Percentiles rank a stretch among this genome's conserved stretches.
Conservation (phyloP, 495 filamentous ascomycete species). For the Neurospora sp. region DNA sequence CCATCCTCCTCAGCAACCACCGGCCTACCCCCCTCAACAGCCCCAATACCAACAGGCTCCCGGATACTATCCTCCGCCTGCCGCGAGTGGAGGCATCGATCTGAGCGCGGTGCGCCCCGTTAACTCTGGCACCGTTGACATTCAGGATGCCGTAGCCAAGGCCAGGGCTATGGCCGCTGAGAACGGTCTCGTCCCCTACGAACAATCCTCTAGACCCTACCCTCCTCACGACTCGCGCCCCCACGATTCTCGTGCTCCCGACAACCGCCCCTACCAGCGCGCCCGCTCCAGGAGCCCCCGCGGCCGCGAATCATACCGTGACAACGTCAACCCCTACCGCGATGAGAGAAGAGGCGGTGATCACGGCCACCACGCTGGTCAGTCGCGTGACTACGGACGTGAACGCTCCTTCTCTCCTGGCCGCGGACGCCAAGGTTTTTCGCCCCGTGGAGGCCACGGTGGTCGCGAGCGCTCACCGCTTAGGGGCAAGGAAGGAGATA, state of each 20-base stretch:
- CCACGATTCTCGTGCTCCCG: conserved; percentile 26
- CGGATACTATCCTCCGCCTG: conserved; percentile 55
- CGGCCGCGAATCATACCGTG: conserved; percentile 52
- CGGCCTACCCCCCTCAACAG: conserved; percentile 25
- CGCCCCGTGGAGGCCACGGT: conserved; percentile 29
- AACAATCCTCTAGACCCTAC: conserved; percentile 31
- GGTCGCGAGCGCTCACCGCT: conserved; percentile 46
- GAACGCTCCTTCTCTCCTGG: conserved; percentile 55
- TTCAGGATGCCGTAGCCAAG: conserved; percentile 63
- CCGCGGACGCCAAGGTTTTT: conserved; percentile 40
- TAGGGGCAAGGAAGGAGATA: conserved; percentile 46
- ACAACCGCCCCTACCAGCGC: conserved; percentile 44
- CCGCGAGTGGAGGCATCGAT: conserved; percentile 58
- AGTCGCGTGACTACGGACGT: conserved; percentile 42
- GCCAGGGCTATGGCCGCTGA: conserved; percentile 63
- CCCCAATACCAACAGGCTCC: conserved; percentile 33
- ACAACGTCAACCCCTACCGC: conserved; percentile 63
- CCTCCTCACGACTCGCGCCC: conserved; percentile 3
- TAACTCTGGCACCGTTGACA: conserved; percentile 60
- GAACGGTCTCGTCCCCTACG: conserved; percentile 49
- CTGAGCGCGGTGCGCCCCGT: conserved; percentile 63
- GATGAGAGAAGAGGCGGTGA: conserved; percentile 58
- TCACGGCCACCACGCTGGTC: conserved; percentile 18
- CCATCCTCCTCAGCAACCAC: conserved; percentile 16
- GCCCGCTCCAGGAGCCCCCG: conserved; percentile 61